These are phyloP conservation scores for Arachis stenosperma DNA, from an alignment of 306 rosid species.

Conservation along the genomic window DNA sequence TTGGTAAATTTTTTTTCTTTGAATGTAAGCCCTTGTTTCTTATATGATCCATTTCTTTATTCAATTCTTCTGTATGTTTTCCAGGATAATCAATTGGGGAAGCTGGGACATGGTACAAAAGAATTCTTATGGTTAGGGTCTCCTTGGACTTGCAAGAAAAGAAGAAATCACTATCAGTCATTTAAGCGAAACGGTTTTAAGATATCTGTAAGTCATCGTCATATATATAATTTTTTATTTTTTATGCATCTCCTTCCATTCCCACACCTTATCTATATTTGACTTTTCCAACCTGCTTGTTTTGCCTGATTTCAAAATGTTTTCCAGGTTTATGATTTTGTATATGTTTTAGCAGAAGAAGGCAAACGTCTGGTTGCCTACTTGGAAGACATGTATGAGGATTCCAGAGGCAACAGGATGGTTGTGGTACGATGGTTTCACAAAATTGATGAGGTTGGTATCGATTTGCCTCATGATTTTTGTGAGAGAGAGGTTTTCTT, in stretches of 20 bases:
- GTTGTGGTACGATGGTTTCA: slow-evolving; percentile 98
- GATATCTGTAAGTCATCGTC: slow-evolving; percentile 64
- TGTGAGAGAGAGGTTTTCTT: slow-evolving; percentile 93
- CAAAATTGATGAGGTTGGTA: slow-evolving; percentile 97
- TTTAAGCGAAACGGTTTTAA: slow-evolving; percentile 65
- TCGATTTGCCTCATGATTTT: slow-evolving; percentile 76
- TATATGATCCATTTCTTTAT: background rate
- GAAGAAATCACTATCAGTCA: slow-evolving; percentile 67
- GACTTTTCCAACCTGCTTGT: slow-evolving; percentile 26
- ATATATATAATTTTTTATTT: background rate
- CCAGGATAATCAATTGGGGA: slow-evolving; percentile 55
- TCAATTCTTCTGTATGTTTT: background rate
- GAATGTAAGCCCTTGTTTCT: background rate
- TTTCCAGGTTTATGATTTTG: slow-evolving; percentile 78
- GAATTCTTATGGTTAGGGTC: slow-evolving; percentile 76
- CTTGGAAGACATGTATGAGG: slow-evolving; percentile 93
- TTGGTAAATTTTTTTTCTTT: background rate
- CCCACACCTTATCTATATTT: background rate
- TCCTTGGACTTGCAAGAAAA: slow-evolving; percentile 67
- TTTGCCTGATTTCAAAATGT: slow-evolving; percentile 15
- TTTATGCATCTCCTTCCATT: background rate
- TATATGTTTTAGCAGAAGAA: slow-evolving; percentile 89
- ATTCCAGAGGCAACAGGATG: slow-evolving; percentile 91
- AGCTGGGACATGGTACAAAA: slow-evolving; percentile 34
- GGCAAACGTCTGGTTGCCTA: slow-evolving; percentile 86